A percentile compares a stretch with the other conserved stretches of the same genome.
Conservation (phyloP, 176 grass and related monocot species). For the Aegilops sharonensis region DNA sequence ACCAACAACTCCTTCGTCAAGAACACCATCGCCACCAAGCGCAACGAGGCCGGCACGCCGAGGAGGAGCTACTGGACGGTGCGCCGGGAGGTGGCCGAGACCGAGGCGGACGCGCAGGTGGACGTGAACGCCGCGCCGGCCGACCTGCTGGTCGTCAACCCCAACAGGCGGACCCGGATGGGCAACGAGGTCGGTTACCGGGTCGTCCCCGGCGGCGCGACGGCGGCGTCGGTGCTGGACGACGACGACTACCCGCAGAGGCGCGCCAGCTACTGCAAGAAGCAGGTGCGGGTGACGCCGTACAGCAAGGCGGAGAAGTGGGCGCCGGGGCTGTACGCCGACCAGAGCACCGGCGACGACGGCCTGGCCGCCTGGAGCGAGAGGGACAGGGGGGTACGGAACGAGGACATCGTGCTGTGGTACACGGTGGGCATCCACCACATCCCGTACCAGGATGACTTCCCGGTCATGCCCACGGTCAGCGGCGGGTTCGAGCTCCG, state of each 20-base stretch:
- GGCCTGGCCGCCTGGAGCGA: slow-evolving; percentile 51
- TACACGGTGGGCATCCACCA: slow-evolving; percentile 81
- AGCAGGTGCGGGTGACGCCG: slow-evolving; percentile 75
- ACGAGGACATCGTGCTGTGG: slow-evolving; percentile 81
- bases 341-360: slow-evolving; percentile 75
- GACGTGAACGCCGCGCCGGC: slow-evolving; percentile 31
- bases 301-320: slow-evolving; percentile 73
- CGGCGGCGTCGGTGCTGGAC: slow-evolving; percentile 56
- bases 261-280: slow-evolving; percentile 63
- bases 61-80: slow-evolving; percentile 84
- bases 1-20: slow-evolving; percentile 77
- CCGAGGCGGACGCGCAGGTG: slow-evolving; percentile 51
- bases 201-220: slow-evolving; percentile 33
- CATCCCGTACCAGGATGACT: slow-evolving; percentile 84
- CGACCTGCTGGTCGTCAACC: slow-evolving; percentile 71
- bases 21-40: slow-evolving; percentile 23
- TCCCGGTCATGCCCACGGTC: slow-evolving; percentile 70
- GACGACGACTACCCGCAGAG: slow-evolving; percentile 76
- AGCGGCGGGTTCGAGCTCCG: slow-evolving; percentile 72
- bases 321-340: slow-evolving; percentile 66
- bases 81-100: slow-evolving; percentile 55
- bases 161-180: slow-evolving; percentile 53
- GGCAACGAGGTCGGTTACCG: slow-evolving; percentile 70
- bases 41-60: slow-evolving; percentile 33
- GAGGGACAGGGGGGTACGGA: slow-evolving; percentile 45